A percentile compares a stretch with the other conserved stretches of the same genome.
Evolutionary conservation across 1,139 yeast genomes (phyloP).

Genomic region (Hyphopichia burtonii): DNA sequence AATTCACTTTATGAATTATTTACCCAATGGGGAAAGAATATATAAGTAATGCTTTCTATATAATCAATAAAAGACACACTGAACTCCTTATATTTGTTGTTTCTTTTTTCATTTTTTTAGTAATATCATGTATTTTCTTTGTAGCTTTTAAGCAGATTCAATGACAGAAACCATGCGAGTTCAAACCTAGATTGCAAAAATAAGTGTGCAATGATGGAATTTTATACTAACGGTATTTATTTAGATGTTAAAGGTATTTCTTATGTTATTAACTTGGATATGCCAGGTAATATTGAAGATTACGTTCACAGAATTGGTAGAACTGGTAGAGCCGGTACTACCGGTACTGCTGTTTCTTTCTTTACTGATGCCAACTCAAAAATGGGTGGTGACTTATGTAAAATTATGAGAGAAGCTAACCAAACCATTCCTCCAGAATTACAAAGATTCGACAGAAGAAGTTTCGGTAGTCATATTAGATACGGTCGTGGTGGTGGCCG

Average conservation of each 20-base stretch:
- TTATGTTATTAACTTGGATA: slow-evolving; percentile 89
- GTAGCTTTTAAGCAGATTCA: neutral
- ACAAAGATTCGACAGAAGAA: slow-evolving; percentile 54
- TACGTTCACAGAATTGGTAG: slow-evolving; percentile 96
- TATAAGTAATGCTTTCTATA: slow-evolving; percentile 4
- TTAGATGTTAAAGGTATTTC: slow-evolving; percentile 96
- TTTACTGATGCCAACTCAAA: slow-evolving; percentile 86
- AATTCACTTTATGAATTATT: too few species aligned
- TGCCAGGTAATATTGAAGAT: slow-evolving; percentile 98
- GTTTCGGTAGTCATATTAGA: slow-evolving; percentile 54
- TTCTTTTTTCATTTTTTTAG: slow-evolving; percentile 3
- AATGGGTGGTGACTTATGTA: slow-evolving; percentile 87
- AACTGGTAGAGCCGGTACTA: slow-evolving; percentile 98
- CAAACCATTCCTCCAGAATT: slow-evolving; percentile 77
- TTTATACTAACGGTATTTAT: slow-evolving; percentile 31
- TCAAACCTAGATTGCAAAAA: slow-evolving; percentile 3
- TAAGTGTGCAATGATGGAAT: neutral
- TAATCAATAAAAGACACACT: slow-evolving; percentile 5
- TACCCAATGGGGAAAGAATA: neutral
- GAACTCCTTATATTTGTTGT: slow-evolving; percentile 4
- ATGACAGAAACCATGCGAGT: neutral
- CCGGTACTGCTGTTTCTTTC: slow-evolving; percentile 93
- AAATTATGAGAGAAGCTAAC: slow-evolving; percentile 93
- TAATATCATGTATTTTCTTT: slow-evolving; percentile 3
- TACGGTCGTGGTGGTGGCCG: slow-evolving; percentile 59